Evolutionary conservation across 257 asterid species (phyloP).

Genomic region (Mentha longifolia): DNA sequence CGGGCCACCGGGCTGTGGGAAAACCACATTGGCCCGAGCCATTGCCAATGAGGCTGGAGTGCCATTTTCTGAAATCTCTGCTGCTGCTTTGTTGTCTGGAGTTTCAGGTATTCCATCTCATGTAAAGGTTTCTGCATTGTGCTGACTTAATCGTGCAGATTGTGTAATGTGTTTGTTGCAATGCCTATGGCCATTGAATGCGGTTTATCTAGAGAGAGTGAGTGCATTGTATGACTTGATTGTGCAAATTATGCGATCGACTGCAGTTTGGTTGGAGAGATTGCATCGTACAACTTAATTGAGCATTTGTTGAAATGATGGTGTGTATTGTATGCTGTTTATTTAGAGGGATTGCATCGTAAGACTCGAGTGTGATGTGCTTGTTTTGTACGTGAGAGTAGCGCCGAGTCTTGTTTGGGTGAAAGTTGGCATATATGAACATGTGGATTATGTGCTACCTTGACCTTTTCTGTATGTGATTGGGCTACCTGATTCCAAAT

Average conservation of each 20-base stretch:
- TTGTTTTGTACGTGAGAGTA: not conserved
- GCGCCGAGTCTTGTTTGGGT: not conserved
- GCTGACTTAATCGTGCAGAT: too few relatives aligned
- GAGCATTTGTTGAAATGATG: too few relatives aligned
- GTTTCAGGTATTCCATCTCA: conserved; percentile 62
- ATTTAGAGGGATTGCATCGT: not conserved
- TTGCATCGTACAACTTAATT: too few relatives aligned
- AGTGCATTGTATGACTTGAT: conserved; percentile 30
- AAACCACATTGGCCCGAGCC: conserved; percentile 89
- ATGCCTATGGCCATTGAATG: not conserved
- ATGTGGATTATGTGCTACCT: not conserved
- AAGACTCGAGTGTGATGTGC: not conserved
- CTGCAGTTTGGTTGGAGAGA: not conserved
- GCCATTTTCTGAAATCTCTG: conserved; percentile 80
- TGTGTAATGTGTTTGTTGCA: not conserved
- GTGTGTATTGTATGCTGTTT: too few relatives aligned
- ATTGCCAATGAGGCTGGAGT: conserved; percentile 89
- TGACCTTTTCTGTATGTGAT: not conserved
- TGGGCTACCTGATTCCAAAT: not conserved
- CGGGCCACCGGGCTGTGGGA: conserved; percentile 98
- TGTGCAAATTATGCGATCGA: not conserved
- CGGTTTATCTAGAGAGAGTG: conserved; percentile 33
- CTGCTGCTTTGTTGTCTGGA: conserved; percentile 88
- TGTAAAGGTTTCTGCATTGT: too few relatives aligned
- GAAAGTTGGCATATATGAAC: not conserved